These are phyloP conservation scores for Nosema muscidifuracis DNA, from an alignment of 371 early-diverging fungal species.

Conservation along the genomic window DNA sequence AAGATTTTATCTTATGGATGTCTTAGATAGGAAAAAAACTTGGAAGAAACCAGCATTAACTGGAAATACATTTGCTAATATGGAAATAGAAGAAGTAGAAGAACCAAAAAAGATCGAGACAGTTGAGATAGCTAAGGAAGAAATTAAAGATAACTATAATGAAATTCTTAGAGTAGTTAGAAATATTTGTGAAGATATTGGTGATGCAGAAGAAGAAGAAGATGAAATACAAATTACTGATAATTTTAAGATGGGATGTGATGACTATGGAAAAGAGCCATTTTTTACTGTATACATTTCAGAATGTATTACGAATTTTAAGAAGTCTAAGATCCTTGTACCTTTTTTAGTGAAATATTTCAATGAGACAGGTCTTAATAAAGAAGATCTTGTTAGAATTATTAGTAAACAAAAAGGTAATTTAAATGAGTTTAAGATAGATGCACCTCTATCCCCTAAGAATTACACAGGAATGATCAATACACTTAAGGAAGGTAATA, in stretches of 20 bases:
- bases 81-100: slow-evolving; percentile 19
- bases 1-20: slow-evolving; percentile 28
- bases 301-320: slow-evolving; percentile 21
- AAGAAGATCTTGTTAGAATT: slow-evolving; percentile 8
- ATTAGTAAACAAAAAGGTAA: slow-evolving; percentile 21
- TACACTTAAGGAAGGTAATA: neutral
- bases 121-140: neutral
- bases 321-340: slow-evolving; percentile 10
- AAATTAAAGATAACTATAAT: neutral
- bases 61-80: slow-evolving; percentile 19
- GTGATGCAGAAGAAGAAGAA: slow-evolving; percentile 14
- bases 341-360: slow-evolving; percentile 21
- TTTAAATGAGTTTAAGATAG: slow-evolving; percentile 24
- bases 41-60: slow-evolving; percentile 27
- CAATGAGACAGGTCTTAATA: neutral
- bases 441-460: slow-evolving; percentile 26
- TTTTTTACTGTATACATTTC: slow-evolving; percentile 29
- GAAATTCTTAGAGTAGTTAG: neutral
- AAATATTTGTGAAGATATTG: slow-evolving; percentile 16
- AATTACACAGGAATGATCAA: slow-evolving; percentile 36
- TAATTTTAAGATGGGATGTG: neutral
- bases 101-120: neutral
- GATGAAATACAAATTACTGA: slow-evolving; percentile 20
- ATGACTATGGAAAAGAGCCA: neutral
- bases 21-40: slow-evolving; percentile 15